Evolutionary conservation across 2,329 filamentous ascomycete species (phyloP).

Genomic region (Fulvia fulva): DNA sequence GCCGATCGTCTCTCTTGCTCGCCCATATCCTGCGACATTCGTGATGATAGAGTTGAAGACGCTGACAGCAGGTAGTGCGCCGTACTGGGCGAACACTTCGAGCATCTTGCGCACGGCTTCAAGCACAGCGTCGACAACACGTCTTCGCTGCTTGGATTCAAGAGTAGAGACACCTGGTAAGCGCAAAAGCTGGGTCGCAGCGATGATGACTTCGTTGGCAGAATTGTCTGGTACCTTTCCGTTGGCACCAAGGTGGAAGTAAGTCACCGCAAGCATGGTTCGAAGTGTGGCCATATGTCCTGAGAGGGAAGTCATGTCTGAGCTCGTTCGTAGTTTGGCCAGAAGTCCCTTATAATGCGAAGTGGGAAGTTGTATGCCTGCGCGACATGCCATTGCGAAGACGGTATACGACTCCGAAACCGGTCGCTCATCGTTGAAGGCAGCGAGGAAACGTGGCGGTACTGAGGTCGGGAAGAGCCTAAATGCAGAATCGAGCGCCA

Average conservation of each 20-base stretch:
- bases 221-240: slow-evolving; percentile 35
- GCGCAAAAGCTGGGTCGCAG: slow-evolving; percentile 29
- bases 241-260: slow-evolving; percentile 41
- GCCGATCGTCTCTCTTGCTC: slow-evolving; percentile 28
- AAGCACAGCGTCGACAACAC: slow-evolving; percentile 25
- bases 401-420: slow-evolving; percentile 45
- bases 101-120: slow-evolving; percentile 28
- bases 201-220: slow-evolving; percentile 38
- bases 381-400: slow-evolving; percentile 47
- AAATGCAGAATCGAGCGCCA: slow-evolving; percentile 47
- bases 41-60: slow-evolving; percentile 39
- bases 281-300: slow-evolving; percentile 26
- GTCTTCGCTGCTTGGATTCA: slow-evolving; percentile 17
- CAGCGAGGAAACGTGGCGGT: slow-evolving; percentile 41
- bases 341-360: slow-evolving; percentile 34
- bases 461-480: slow-evolving; percentile 44
- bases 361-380: slow-evolving; percentile 37
- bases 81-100: slow-evolving; percentile 28
- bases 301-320: slow-evolving; percentile 13
- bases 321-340: slow-evolving; percentile 27
- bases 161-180: slow-evolving; percentile 17
- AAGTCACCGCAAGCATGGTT: slow-evolving; percentile 41
- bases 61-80: slow-evolving; percentile 25
- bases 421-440: slow-evolving; percentile 46
- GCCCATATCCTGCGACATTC: slow-evolving; percentile 32